phyloP scores from a whole-genome alignment of 2,329 filamentous ascomycete species.

The Hypoxylon sp. region DNA sequence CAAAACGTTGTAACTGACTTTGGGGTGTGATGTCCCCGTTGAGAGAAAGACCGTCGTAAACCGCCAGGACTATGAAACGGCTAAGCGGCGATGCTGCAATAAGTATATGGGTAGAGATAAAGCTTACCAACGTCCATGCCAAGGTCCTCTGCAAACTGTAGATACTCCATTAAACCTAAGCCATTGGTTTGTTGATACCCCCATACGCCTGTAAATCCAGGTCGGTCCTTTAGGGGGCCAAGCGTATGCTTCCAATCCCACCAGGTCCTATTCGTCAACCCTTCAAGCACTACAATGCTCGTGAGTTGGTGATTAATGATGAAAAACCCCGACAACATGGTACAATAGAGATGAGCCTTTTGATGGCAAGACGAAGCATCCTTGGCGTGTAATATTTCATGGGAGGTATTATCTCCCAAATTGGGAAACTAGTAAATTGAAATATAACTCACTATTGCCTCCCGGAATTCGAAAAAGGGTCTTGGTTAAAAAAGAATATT shows the following conservation, averaged over 20 bases:
- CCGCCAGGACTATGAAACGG: slow-evolving; percentile 62
- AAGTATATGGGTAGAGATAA: neutral
- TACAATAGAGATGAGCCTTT: neutral
- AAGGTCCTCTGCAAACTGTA: slow-evolving; percentile 73
- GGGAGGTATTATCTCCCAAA: neutral
- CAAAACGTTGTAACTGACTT: slow-evolving; percentile 66
- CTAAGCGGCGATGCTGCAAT: slow-evolving; percentile 14
- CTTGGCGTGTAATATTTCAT: neutral
- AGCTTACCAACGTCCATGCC: slow-evolving; percentile 65
- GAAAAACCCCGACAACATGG: neutral
- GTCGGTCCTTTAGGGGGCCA: slow-evolving; percentile 67
- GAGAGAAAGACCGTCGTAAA: slow-evolving; percentile 71
- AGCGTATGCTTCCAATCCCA: slow-evolving; percentile 70
- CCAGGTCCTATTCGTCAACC: slow-evolving; percentile 58
- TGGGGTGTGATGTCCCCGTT: slow-evolving; percentile 67
- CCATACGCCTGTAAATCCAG: slow-evolving; percentile 71
- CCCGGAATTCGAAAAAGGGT: slow-evolving; percentile 76
- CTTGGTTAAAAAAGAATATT: slow-evolving; percentile 43
- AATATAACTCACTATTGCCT: slow-evolving; percentile 64
- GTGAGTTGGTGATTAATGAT: neutral
- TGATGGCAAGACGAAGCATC: neutral
- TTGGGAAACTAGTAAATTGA: neutral
- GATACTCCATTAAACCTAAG: slow-evolving; percentile 73
- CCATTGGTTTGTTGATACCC: slow-evolving; percentile 73
- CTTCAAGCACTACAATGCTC: slow-evolving; percentile 62